Percentiles rank a stretch among this genome's conserved stretches.
Evolutionary conservation across 225 moss, liverwort and hornwort species (phyloP).

Genomic region (Marchantia polymorpha): DNA sequence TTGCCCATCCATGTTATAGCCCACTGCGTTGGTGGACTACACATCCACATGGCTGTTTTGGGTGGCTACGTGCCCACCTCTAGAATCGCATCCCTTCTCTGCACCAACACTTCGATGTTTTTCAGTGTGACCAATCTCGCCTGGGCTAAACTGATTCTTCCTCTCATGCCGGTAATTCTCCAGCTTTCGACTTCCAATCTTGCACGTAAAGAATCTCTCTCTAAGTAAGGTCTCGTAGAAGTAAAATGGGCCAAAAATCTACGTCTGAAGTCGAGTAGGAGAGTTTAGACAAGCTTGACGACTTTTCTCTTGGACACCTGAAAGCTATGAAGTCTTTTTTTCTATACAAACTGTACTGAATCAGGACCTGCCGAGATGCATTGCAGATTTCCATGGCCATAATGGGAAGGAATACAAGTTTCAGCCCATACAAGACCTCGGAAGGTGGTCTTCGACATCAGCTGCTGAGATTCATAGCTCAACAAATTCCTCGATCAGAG

Average conservation of each 20-base stretch:
- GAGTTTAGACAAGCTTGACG: too few relatives aligned
- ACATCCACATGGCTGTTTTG: conserved; percentile 32
- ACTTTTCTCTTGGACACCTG: too few relatives aligned
- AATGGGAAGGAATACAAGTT: conserved; percentile 22
- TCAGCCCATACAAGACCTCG: background rate
- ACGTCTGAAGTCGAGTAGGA: too few relatives aligned
- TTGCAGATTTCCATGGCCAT: conserved; percentile 32
- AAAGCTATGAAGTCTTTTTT: background rate
- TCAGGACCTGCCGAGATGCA: background rate
- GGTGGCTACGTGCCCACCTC: conserved; percentile 26
- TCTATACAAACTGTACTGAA: background rate
- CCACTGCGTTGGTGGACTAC: conserved; percentile 28
- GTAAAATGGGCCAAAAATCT: too few relatives aligned
- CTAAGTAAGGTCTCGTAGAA: background rate
- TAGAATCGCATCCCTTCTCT: conserved; percentile 22
- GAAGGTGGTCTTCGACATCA: conserved; percentile 17
- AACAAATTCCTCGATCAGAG: conserved; percentile 23
- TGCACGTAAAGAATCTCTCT: background rate
- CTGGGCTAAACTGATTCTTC: conserved; percentile 20
- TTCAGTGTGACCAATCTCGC: conserved; percentile 22
- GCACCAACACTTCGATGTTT: conserved; percentile 36
- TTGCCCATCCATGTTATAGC: conserved; percentile 25
- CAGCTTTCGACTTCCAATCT: background rate
- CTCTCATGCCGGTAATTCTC: conserved; percentile 28
- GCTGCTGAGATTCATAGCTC: conserved; percentile 23